phyloP scores from a whole-genome alignment of 768 basidiomycete genomes.

The Termitomyces sp. region DNA sequence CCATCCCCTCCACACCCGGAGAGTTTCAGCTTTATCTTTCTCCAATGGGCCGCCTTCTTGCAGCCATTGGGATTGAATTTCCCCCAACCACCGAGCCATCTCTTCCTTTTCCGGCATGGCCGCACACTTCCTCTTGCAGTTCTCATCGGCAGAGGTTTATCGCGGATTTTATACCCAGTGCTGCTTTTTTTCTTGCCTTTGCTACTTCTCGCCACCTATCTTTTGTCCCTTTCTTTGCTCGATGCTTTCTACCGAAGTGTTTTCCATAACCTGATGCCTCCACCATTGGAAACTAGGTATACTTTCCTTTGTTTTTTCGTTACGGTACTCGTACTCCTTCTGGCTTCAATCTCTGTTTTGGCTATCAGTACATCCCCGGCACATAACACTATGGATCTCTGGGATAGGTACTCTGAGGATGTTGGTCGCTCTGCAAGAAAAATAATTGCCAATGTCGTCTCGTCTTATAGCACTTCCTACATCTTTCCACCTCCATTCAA shows the following conservation, averaged over 20 bases:
- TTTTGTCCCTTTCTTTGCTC: slow-evolving; percentile 43
- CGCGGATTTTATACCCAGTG: slow-evolving; percentile 31
- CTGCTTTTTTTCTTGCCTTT: slow-evolving; percentile 44
- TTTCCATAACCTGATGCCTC: slow-evolving; percentile 12
- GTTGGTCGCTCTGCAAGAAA: slow-evolving; percentile 42
- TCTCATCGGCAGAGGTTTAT: slow-evolving; percentile 34
- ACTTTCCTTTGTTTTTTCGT: slow-evolving; percentile 34
- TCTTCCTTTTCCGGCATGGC: slow-evolving; percentile 35
- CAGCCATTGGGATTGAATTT: slow-evolving; percentile 43
- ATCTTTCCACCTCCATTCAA: slow-evolving; percentile 51
- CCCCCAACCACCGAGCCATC: slow-evolving; percentile 37
- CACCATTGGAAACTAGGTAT: slow-evolving; percentile 45
- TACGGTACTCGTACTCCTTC: slow-evolving; percentile 25
- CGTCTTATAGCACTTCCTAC: slow-evolving; percentile 29
- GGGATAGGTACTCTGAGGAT: slow-evolving; percentile 44
- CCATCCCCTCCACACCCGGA: slow-evolving; percentile 38
- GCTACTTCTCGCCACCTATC: slow-evolving; percentile 33
- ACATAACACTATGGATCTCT: slow-evolving; percentile 17
- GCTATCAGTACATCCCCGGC: slow-evolving; percentile 18
- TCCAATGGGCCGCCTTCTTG: slow-evolving; percentile 35
- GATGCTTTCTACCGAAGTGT: slow-evolving; percentile 25
- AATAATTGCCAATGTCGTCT: slow-evolving; percentile 30
- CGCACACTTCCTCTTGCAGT: slow-evolving; percentile 38
- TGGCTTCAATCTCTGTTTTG: slow-evolving; percentile 27
- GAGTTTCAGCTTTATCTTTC: slow-evolving; percentile 31